Conservation (phyloP, 495 filamentous ascomycete genomes). For the Darksidea phi region DNA sequence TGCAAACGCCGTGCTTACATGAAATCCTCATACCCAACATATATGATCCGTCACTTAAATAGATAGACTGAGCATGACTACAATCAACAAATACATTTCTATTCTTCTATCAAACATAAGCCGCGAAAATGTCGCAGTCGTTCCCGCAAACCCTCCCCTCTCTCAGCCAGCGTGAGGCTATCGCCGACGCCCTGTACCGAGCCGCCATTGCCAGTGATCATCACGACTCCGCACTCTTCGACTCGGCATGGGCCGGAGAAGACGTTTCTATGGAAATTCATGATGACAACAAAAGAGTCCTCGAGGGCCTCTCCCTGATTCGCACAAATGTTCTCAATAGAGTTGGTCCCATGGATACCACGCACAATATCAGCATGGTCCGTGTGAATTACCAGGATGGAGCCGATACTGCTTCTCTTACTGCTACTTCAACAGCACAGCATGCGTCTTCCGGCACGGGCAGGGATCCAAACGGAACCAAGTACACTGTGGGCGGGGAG, state of each 20-base stretch:
- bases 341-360: slow-evolving; percentile 25
- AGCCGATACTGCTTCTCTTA: slow-evolving; percentile 24
- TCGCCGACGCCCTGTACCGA: slow-evolving; percentile 2
- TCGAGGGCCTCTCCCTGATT: slow-evolving; percentile 22
- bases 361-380: slow-evolving; percentile 25
- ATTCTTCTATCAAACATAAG: slow-evolving; percentile 4
- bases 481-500: slow-evolving; percentile 25
- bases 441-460: slow-evolving; percentile 20
- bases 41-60: slow-evolving; percentile 4
- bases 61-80: slow-evolving; percentile 7
- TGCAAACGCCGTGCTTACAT: no score
- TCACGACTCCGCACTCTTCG: slow-evolving; percentile 21
- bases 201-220: slow-evolving; percentile 16
- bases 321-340: slow-evolving; percentile 19
- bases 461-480: slow-evolving; percentile 24
- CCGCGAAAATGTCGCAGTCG: slow-evolving; percentile 7
- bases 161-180: slow-evolving; percentile 4
- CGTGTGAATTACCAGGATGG: slow-evolving; percentile 26
- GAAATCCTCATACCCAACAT: not conserved
- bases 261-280: slow-evolving; percentile 23
- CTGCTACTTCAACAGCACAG: slow-evolving; percentile 23
- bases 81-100: slow-evolving; percentile 2
- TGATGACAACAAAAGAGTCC: slow-evolving; percentile 21
- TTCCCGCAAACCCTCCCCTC: slow-evolving; percentile 4
- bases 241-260: slow-evolving; percentile 22